These are phyloP conservation scores for Tremellales sp. DNA, from an alignment of 1,284 basidiomycete genomes.

Conservation along the genomic window DNA sequence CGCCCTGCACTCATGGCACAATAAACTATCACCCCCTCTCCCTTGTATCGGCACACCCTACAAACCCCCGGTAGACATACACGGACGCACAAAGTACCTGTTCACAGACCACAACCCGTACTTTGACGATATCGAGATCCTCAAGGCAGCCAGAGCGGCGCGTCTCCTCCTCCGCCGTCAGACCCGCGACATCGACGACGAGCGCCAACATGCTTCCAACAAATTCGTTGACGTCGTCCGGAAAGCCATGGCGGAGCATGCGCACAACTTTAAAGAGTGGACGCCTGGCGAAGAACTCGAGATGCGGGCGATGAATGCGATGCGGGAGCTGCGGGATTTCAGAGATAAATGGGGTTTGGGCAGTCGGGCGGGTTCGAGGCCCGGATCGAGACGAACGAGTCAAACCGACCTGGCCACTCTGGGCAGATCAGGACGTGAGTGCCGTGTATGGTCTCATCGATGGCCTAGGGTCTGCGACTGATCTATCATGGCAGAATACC, in stretches of 20 bases:
- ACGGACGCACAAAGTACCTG: conserved; percentile 46
- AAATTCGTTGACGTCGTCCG: conserved; percentile 35
- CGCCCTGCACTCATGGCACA: conserved; percentile 64
- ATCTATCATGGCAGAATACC: conserved; percentile 10
- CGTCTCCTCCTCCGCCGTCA: conserved; percentile 46
- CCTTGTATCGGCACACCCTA: conserved; percentile 51
- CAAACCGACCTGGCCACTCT: conserved; percentile 1
- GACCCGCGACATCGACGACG: conserved; percentile 38
- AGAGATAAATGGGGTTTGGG: conserved; percentile 29
- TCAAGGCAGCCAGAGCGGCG: conserved; percentile 52
- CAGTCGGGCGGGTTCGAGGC: conserved; percentile 7
- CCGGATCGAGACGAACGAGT: conserved; percentile 18
- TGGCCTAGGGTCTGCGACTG: not conserved
- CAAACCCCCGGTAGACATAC: conserved; percentile 39
- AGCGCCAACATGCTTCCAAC: conserved; percentile 18
- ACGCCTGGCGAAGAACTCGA: conserved; percentile 41
- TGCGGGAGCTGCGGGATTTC: conserved; percentile 39
- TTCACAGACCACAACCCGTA: conserved; percentile 57
- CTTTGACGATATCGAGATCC: conserved; percentile 51
- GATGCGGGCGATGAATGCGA: conserved; percentile 34
- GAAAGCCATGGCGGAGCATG: conserved; percentile 36
- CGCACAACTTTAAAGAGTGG: conserved; percentile 33
- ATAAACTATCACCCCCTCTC: conserved; percentile 58
- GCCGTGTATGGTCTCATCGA: not conserved
- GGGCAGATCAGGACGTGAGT: conserved; percentile 9